Percentiles rank a stretch among this genome's conserved stretches.
Conservation (phyloP, 345 rosid species). For the Gossypium australe region DNA sequence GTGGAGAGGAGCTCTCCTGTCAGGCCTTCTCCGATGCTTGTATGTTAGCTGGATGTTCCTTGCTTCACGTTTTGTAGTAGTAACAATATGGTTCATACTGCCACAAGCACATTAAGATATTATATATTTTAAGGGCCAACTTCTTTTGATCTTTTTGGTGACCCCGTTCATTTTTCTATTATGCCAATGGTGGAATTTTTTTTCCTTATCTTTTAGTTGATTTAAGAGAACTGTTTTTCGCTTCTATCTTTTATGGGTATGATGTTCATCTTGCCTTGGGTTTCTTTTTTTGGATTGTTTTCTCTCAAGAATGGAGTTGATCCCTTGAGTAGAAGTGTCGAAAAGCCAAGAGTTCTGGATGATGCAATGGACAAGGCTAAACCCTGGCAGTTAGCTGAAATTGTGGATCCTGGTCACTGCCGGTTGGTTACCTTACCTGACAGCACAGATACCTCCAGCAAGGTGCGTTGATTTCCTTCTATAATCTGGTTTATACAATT, state of each 20-base stretch:
- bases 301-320: conserved; percentile 76
- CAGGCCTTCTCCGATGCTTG: conserved; percentile 59
- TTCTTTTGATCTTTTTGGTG: neutral
- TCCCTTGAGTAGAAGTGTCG: conserved; percentile 63
- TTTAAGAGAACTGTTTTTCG: too few species aligned
- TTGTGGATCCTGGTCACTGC: conserved; percentile 62
- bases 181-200: neutral
- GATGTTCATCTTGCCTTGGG: neutral
- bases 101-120: neutral
- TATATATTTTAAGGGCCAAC: neutral
- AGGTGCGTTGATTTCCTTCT: conserved; percentile 40
- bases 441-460: conserved; percentile 67
- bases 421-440: conserved; percentile 71
- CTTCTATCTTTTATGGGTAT: neutral
- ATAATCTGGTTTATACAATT: neutral
- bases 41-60: conserved; percentile 21
- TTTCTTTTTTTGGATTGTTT: neutral
- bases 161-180: neutral
- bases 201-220: too few species aligned
- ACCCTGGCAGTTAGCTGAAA: conserved; percentile 77
- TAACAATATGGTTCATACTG: neutral
- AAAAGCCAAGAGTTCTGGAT: conserved; percentile 67
- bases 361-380: conserved; percentile 67
- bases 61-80: neutral
- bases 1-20: conserved; percentile 74